A percentile compares a stretch with the other conserved stretches of the same genome.
These are phyloP conservation scores for Dioszegia aurantiaca DNA, from an alignment of 768 basidiomycete species.

Conservation along the genomic window DNA sequence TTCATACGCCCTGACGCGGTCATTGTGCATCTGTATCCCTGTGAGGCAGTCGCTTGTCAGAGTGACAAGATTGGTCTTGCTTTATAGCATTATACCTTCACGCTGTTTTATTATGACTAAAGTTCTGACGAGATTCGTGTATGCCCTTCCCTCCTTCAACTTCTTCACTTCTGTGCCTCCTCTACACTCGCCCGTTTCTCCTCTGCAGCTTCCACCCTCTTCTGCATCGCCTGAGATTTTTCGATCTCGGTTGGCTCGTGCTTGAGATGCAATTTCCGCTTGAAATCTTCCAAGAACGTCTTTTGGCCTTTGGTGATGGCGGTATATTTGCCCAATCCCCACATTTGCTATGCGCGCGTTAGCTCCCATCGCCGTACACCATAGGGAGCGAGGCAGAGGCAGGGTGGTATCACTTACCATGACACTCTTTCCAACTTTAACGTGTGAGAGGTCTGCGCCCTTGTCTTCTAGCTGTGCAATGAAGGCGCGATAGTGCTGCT, in stretches of 20 bases:
- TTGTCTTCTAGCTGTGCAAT: constrained; percentile 58
- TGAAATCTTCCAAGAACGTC: constrained; percentile 20
- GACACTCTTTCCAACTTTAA: constrained; percentile 64
- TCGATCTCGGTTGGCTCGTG: constrained; percentile 37
- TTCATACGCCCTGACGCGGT: too few relatives aligned
- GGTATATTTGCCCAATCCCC: constrained; percentile 23
- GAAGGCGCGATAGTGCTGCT: constrained; percentile 63
- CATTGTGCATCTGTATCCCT: too few relatives aligned
- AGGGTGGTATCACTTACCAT: constrained; percentile 38
- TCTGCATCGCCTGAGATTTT: constrained; percentile 30
- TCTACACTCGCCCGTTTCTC: constrained; percentile 4
- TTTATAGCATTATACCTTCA: too few relatives aligned
- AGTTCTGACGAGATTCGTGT: too few relatives aligned
- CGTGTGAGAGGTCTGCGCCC: constrained; percentile 63
- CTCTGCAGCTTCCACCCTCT: constrained; percentile 17
- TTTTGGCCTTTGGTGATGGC: constrained; percentile 29
- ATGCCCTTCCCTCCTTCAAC: too few relatives aligned
- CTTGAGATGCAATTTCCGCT: constrained; percentile 23
- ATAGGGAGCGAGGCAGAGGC: constrained; percentile 23
- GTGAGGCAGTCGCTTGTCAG: too few relatives aligned
- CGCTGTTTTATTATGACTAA: too few relatives aligned
- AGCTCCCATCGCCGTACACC: too few relatives aligned
- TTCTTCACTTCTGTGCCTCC: too few relatives aligned
- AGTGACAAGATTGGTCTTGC: too few relatives aligned
- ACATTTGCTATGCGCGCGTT: constrained; percentile 5